Evolutionary conservation across 257 asterid species (phyloP), one percentile per base, ranked within the genome.

Genomic region (Rubia yunnanensis): DNA sequence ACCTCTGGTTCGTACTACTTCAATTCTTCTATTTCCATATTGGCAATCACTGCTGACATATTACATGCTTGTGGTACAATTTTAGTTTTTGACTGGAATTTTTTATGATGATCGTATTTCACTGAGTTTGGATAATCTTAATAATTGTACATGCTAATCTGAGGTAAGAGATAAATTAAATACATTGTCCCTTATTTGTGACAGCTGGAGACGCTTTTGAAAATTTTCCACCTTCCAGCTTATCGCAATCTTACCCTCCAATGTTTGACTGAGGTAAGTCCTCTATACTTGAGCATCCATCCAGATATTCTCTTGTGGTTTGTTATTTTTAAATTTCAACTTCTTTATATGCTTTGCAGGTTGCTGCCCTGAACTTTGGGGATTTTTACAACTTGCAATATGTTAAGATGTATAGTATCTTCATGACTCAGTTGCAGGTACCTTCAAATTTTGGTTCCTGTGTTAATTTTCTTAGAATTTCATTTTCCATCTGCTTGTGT

Each of bases 231-330:
- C 0, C 62, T 85, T 71, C 92, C 92, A 1, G 88, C 92, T 10
- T 94, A 90, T 65, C 95, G 99, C 65, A 94, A 90, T 79, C 98
- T 90, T 50, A 81, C 98, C 27, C 85, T 94, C 58, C 98, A 94
- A 69, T 94, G 99, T 76, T 80, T 94, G 81, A 86, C 96, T 4
- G 99, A 94, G 96, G 99, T 94, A 74, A 64, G n/a, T n/a, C n/a
- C n/a, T n/a, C n/a, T n/a, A n/a, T n/a, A n/a, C n/a, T n/a, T n/a
- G n/a, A n/a, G n/a, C n/a, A n/a, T n/a, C n/a, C n/a, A n/a, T n/a
- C n/a, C n/a, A 63, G 39, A 68, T 38, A 50, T 63, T 60, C 34
- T 52, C 63, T 46, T 67, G 34, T 26, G 22, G 24, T 30, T 48
- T 63, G 34, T 65, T 54, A 50, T 39, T 27, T 35, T 13, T 31